Percentiles rank a stretch among this genome's conserved stretches.
phyloP scores from a whole-genome alignment of 2,329 filamentous ascomycete genomes.

The Penicillium sp. region DNA sequence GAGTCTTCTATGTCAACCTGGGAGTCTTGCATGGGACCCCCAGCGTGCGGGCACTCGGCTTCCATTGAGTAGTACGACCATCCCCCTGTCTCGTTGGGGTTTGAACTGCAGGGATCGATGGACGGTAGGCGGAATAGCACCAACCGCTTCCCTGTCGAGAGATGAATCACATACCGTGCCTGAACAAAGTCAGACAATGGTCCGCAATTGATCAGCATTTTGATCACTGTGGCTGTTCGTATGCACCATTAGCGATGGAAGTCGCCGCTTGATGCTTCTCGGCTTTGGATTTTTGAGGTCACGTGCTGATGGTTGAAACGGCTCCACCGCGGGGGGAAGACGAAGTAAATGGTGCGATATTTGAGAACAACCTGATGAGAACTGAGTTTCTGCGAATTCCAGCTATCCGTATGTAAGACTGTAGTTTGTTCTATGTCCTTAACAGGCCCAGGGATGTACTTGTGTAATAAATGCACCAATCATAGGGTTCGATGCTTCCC shows the following conservation, averaged over 20 bases:
- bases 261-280: neutral
- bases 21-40: slow-evolving; percentile 48
- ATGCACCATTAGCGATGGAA: neutral
- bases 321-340: neutral
- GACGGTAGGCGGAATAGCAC: slow-evolving; percentile 47
- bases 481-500: too few relatives aligned
- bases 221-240: slow-evolving; percentile 1
- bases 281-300: slow-evolving; percentile 4
- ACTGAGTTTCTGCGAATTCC: too few relatives aligned
- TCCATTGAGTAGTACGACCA: slow-evolving; percentile 52
- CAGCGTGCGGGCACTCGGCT: slow-evolving; percentile 49
- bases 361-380: too few relatives aligned
- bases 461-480: too few relatives aligned
- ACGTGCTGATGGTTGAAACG: slow-evolving; percentile 4
- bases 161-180: slow-evolving; percentile 44
- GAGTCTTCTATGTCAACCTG: slow-evolving; percentile 50
- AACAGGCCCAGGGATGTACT: too few relatives aligned
- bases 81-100: slow-evolving; percentile 37
- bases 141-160: slow-evolving; percentile 47
- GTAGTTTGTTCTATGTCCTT: neutral
- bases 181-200: slow-evolving; percentile 36
- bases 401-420: neutral
- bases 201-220: slow-evolving; percentile 29
- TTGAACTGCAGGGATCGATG: slow-evolving; percentile 34
- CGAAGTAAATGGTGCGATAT: neutral